Conservation (phyloP, 1,284 basidiomycete genomes). For the Coriolopsis trogii region DNA sequence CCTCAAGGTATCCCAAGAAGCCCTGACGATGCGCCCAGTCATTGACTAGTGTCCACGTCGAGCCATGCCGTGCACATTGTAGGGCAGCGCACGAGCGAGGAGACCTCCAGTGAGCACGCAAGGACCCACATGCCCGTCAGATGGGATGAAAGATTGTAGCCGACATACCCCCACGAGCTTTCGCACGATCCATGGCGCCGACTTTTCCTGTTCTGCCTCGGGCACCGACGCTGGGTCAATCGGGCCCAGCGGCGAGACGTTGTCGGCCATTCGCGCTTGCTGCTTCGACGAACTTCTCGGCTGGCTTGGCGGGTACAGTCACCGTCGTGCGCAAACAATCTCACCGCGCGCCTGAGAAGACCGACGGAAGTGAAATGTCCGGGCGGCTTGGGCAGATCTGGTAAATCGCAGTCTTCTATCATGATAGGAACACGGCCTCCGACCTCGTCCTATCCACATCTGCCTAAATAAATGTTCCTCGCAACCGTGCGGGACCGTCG, state of each 20-base stretch:
- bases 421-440: constrained; percentile 13
- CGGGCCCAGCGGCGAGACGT: constrained; percentile 50
- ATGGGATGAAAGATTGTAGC: too few relatives aligned
- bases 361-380: neutral
- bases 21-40: constrained; percentile 67
- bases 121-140: constrained; percentile 6
- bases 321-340: neutral
- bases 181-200: constrained; percentile 64
- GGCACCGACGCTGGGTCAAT: constrained; percentile 54
- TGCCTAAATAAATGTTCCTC: too few relatives aligned
- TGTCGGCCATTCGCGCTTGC: constrained; percentile 13
- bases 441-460: neutral
- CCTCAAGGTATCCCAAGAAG: constrained; percentile 62
- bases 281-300: constrained; percentile 1
- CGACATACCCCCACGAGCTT: constrained; percentile 66
- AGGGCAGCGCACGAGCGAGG: neutral
- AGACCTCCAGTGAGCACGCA: neutral
- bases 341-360: too few relatives aligned
- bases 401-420: constrained; percentile 11
- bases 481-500: too few relatives aligned
- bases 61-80: neutral
- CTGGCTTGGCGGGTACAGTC: neutral
- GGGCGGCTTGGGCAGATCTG: neutral
- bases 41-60: constrained; percentile 50
- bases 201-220: constrained; percentile 52